Evolutionary conservation across 768 basidiomycete genomes (phyloP), one percentile per base, ranked within the genome.

Genomic region (Dioszegia crocea): DNA sequence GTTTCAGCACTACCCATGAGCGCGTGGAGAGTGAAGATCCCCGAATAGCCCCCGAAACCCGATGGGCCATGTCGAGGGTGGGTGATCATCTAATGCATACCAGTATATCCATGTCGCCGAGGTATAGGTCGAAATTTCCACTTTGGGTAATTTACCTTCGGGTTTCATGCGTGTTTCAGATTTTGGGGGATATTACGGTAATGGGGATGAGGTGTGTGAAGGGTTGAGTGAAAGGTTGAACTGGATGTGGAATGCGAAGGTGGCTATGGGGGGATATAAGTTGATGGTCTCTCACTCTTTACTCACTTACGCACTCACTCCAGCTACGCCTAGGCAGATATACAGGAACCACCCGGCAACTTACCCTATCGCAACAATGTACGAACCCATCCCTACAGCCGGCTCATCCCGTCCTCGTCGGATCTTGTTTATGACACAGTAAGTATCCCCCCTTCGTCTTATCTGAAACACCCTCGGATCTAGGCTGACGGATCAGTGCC

Each of bases 1-100:
- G 1, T 33, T 6, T 26, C 40, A 73, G 71, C 66, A 16, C 45
- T 73, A 29, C 71, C 71, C 3, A 66, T 69, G 64, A 68, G 61
- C 23, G 67, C 67, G 21, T 71, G 67, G 67, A 67, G 67, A 39
- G 73, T 70, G 51, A 71, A 63, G 60, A 71, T 69, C n/a, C 67
- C 71, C 2, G 56, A 63, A 47, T 71, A 56, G 26, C 16, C 23
- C 17, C n/a, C n/a, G n/a, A n/a, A n/a, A n/a, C n/a, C n/a, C n/a
- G n/a, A n/a, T n/a, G n/a, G n/a, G n/a, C n/a, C n/a, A n/a, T n/a
- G n/a, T n/a, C n/a, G n/a, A n/a, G n/a, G n/a, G n/a, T n/a, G n/a
- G n/a, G n/a, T n/a, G n/a, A n/a, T n/a, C n/a, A n/a, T n/a, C n/a
- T n/a, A n/a, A n/a, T n/a, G n/a, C n/a, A n/a, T n/a, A n/a, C n/a